Evolutionary conservation across 2,329 filamentous ascomycete species (phyloP).

Genomic region (Colletotrichum sp.): DNA sequence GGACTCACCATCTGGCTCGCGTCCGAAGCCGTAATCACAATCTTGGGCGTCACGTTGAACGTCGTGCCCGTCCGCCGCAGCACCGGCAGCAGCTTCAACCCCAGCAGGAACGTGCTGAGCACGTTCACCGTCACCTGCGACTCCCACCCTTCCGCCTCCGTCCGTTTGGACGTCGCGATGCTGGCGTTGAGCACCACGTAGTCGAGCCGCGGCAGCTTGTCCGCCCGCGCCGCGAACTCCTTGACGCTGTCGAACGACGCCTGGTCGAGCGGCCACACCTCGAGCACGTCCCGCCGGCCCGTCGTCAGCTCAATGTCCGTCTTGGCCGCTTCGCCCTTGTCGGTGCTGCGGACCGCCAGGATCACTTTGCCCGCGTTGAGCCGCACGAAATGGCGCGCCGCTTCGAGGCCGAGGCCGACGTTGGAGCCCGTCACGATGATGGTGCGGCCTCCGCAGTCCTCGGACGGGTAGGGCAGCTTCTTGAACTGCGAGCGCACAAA

Average conservation of each 20-base stretch:
- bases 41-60: slow-evolving; percentile 35
- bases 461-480: slow-evolving; percentile 31
- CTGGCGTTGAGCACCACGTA: slow-evolving; percentile 40
- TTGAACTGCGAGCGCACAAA: slow-evolving; percentile 25
- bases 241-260: slow-evolving; percentile 24
- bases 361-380: slow-evolving; percentile 45
- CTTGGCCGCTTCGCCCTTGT: slow-evolving; percentile 45
- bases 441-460: slow-evolving; percentile 36
- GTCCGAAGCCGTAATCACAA: slow-evolving; percentile 45
- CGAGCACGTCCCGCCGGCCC: slow-evolving; percentile 27
- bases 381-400: slow-evolving; percentile 41
- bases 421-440: slow-evolving; percentile 50
- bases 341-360: slow-evolving; percentile 41
- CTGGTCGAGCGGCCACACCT: slow-evolving; percentile 51
- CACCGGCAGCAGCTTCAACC: slow-evolving; percentile 44
- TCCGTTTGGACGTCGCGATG: slow-evolving; percentile 20
- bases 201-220: slow-evolving; percentile 38
- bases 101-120: slow-evolving; percentile 48
- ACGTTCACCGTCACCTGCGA: slow-evolving; percentile 50
- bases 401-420: slow-evolving; percentile 44
- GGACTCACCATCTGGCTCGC: slow-evolving; percentile 29
- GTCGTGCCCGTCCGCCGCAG: slow-evolving; percentile 38
- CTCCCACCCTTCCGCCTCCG: slow-evolving; percentile 43
- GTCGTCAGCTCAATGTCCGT: slow-evolving; percentile 29
- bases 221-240: slow-evolving; percentile 36